Percentiles rank a stretch among this genome's conserved stretches.
Conservation (phyloP, 2,329 filamentous ascomycete species). For the Orbilia blumenaviensis region DNA sequence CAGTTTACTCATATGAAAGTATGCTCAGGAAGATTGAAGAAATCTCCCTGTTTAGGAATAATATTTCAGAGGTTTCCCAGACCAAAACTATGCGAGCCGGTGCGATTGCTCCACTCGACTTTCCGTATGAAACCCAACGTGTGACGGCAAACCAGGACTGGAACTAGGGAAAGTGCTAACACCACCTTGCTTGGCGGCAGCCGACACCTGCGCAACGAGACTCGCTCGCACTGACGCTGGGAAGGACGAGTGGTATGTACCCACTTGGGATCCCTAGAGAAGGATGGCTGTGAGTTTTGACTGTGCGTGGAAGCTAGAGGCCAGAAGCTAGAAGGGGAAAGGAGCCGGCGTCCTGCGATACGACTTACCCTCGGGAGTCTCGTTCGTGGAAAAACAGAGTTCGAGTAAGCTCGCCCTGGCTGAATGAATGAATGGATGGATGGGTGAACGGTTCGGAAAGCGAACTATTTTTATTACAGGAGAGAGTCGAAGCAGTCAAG, state of each 20-base stretch:
- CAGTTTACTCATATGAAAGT: conserved; percentile 54
- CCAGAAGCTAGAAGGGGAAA: too few species aligned
- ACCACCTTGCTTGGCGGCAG: conserved; percentile 41
- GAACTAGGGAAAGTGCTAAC: conserved; percentile 12
- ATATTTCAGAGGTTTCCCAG: conserved; percentile 23
- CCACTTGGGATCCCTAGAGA: conserved; percentile 9
- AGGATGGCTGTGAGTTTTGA: conserved; percentile 12
- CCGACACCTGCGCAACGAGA: conserved; percentile 28
- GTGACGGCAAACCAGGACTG: conserved; percentile 44
- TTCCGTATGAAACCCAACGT: conserved; percentile 47
- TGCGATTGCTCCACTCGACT: conserved; percentile 44
- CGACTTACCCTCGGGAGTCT: conserved; percentile 34
- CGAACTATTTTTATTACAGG: not conserved
- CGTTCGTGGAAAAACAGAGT: conserved; percentile 26
- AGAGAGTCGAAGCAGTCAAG: not conserved
- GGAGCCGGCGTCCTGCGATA: not conserved
- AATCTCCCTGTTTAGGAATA: conserved; percentile 29
- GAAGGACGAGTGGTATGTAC: conserved; percentile 12
- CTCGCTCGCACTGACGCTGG: conserved; percentile 21
- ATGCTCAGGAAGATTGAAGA: conserved; percentile 46
- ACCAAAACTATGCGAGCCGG: conserved; percentile 22
- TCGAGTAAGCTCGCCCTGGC: conserved; percentile 37
- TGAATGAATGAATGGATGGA: too few species aligned
- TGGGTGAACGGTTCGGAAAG: too few species aligned
- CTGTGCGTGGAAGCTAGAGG: conserved; percentile 31